These are phyloP conservation scores for Salix arbutifolia DNA, from an alignment of 345 rosid species.

Conservation along the genomic window DNA sequence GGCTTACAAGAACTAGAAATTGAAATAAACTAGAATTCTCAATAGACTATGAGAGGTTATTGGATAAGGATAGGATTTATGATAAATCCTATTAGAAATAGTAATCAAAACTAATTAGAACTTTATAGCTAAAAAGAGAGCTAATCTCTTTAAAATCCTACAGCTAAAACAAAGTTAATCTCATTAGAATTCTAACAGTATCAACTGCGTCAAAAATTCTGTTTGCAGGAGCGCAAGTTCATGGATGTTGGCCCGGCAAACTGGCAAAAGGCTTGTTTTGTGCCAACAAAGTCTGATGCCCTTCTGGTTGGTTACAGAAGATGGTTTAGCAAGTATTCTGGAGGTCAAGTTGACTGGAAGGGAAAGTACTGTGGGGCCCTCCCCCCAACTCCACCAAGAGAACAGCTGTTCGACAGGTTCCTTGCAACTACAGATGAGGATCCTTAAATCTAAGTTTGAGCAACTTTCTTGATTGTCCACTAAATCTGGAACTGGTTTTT, in stretches of 20 bases:
- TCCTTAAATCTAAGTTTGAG: background rate
- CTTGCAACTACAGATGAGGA: too few relatives aligned
- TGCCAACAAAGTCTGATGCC: constrained; percentile 76
- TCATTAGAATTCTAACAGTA: too few relatives aligned
- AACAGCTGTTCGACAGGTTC: constrained; percentile 71
- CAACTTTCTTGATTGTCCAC: background rate
- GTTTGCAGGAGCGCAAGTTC: constrained; percentile 68
- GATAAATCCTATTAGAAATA: too few relatives aligned
- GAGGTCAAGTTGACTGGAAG: constrained; percentile 65
- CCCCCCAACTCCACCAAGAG: constrained; percentile 74
- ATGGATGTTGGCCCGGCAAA: constrained; percentile 61
- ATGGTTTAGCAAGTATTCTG: constrained; percentile 70
- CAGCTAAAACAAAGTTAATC: too few relatives aligned
- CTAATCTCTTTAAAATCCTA: too few relatives aligned
- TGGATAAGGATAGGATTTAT: too few relatives aligned
- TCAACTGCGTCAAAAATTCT: background rate
- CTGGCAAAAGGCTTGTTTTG: constrained; percentile 81
- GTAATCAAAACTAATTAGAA: too few relatives aligned
- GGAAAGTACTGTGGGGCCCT: constrained; percentile 51
- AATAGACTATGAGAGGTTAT: too few relatives aligned
- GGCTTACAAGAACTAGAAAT: too few relatives aligned
- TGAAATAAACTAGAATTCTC: too few relatives aligned
- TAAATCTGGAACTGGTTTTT: background rate
- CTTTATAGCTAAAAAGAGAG: too few relatives aligned
- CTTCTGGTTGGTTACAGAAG: constrained; percentile 67